Evolutionary conservation across 2,329 filamentous ascomycete species (phyloP).

Genomic region (Colletotrichum lentis): DNA sequence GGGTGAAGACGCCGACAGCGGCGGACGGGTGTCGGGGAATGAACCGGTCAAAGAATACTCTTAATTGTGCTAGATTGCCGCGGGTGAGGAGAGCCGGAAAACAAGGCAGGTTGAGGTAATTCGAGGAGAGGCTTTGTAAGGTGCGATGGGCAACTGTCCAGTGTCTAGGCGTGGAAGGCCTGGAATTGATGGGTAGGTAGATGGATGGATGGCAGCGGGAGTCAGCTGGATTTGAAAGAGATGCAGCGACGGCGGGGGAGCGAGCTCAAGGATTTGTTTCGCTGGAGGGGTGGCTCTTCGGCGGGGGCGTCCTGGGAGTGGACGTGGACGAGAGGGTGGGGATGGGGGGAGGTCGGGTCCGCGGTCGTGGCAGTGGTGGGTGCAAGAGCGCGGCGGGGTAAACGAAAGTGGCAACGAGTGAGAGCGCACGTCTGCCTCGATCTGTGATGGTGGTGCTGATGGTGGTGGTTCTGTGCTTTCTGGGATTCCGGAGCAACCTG

Average conservation of each 20-base stretch:
- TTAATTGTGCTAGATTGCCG: background rate
- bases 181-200: too few species aligned
- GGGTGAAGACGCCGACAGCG: background rate
- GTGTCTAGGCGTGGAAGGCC: slow-evolving; percentile 5
- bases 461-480: slow-evolving; percentile 24
- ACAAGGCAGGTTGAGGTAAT: slow-evolving; percentile 18
- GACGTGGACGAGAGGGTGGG: slow-evolving; percentile 2
- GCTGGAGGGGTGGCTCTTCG: slow-evolving; percentile 29
- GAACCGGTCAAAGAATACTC: slow-evolving; percentile 12
- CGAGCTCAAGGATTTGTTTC: slow-evolving; percentile 37
- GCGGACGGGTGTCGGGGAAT: slow-evolving; percentile 20
- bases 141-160: slow-evolving; percentile 16
- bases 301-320: slow-evolving; percentile 25
- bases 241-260: slow-evolving; percentile 31
- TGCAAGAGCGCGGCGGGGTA: slow-evolving; percentile 31
- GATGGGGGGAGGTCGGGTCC: slow-evolving; percentile 6
- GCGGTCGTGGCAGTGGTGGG: slow-evolving; percentile 17
- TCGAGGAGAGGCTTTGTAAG: slow-evolving; percentile 9
- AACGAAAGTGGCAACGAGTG: slow-evolving; percentile 24
- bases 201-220: slow-evolving; percentile 16
- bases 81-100: slow-evolving; percentile 5
- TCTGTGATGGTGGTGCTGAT: slow-evolving; percentile 7
- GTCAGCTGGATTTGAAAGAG: slow-evolving; percentile 32
- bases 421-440: slow-evolving; percentile 21
- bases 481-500: slow-evolving; percentile 32